A percentile compares a stretch with the other conserved stretches of the same genome.
Evolutionary conservation across 2,329 filamentous ascomycete species (phyloP).

Genomic region (Chrysosporium keratinophilum): DNA sequence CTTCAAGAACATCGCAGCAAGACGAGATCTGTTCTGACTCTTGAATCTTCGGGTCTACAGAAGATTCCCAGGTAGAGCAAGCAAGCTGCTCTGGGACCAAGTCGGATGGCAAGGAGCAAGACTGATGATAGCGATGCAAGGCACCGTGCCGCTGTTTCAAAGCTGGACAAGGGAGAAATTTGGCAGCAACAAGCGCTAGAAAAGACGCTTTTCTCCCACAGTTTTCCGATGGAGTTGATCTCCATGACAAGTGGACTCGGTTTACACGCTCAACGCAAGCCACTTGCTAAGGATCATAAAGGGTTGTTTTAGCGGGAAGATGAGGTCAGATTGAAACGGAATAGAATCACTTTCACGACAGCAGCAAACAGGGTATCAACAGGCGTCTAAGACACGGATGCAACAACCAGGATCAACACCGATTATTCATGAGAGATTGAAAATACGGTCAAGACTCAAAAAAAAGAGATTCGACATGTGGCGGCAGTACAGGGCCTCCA

Average conservation of each 20-base stretch:
- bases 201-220: neutral
- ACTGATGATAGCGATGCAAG: neutral
- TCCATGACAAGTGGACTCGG: too few species aligned
- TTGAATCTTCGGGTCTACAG: too few species aligned
- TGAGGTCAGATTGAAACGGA: neutral
- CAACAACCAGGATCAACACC: constrained; percentile 2
- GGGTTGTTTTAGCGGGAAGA: neutral
- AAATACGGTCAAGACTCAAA: neutral
- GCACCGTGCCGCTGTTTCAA: neutral
- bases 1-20: neutral
- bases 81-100: neutral
- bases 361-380: neutral
- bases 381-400: constrained; percentile 7
- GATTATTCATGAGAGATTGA: neutral
- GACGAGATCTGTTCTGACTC: too few species aligned
- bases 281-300: neutral
- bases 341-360: neutral
- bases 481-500: constrained; percentile 1
- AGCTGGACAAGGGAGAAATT: neutral
- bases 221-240: neutral
- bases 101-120: neutral
- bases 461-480: neutral
- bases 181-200: neutral
- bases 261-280: too few species aligned
- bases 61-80: neutral